Percentiles rank a stretch among this genome's conserved stretches.
Evolutionary conservation across 305 asterid genomes (phyloP).

Genomic region (Nicotiana rustica): DNA sequence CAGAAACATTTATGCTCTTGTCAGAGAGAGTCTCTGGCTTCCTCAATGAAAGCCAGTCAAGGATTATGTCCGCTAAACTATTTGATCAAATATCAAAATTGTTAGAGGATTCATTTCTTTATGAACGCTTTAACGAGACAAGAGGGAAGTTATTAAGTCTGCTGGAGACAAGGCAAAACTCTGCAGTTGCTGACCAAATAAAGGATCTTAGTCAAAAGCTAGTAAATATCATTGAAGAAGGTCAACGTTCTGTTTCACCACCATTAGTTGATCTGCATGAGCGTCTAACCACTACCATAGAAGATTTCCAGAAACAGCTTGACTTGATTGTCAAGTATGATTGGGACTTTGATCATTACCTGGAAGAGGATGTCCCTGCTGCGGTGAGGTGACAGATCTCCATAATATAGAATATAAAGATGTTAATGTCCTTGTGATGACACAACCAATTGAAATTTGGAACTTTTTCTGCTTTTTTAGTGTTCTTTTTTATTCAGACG

Average conservation of each 20-base stretch:
- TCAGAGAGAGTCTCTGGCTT: constrained; percentile 93
- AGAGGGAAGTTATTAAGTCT: constrained; percentile 60
- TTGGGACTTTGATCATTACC: constrained; percentile 95
- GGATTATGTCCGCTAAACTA: constrained; percentile 72
- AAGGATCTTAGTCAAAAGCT: constrained; percentile 77
- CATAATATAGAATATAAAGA: constrained; percentile 42
- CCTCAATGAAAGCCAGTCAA: constrained; percentile 83
- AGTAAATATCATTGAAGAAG: constrained; percentile 79
- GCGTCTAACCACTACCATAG: constrained; percentile 66
- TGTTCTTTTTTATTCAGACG: background rate
- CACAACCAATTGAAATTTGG: background rate
- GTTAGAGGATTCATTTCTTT: constrained; percentile 75
- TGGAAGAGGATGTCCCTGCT: constrained; percentile 94
- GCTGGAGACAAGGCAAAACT: constrained; percentile 72
- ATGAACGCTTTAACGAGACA: constrained; percentile 67
- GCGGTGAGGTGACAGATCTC: constrained; percentile 94
- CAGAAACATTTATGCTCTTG: constrained; percentile 71
- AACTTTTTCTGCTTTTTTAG: background rate
- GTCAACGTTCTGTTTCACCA: constrained; percentile 90
- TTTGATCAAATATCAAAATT: constrained; percentile 83
- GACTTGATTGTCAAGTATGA: constrained; percentile 86
- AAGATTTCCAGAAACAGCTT: constrained; percentile 90
- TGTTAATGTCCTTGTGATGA: constrained; percentile 35
- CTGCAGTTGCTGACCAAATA: constrained; percentile 71
- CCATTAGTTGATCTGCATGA: constrained; percentile 77